These are phyloP conservation scores for Talaromyces sp. DNA, from an alignment of 2,329 filamentous ascomycete genomes.

Conservation along the genomic window DNA sequence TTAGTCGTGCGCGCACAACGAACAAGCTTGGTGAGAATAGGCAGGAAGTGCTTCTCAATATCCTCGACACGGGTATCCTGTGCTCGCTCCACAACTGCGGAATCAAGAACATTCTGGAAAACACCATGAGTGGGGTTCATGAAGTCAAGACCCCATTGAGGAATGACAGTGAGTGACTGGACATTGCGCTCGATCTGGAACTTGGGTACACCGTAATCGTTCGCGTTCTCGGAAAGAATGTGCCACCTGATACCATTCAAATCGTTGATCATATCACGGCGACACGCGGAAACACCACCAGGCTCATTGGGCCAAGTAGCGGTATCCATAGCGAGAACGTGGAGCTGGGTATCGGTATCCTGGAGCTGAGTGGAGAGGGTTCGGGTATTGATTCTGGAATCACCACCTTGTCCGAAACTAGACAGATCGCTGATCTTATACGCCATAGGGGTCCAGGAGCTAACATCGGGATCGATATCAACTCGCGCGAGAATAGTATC, in stretches of 20 bases:
- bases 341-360: conserved; percentile 6
- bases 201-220: conserved; percentile 6
- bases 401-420: conserved; percentile 4
- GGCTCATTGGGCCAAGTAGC: conserved; percentile 6
- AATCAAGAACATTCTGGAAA: conserved; percentile 6
- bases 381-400: conserved; percentile 6
- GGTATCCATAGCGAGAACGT: conserved; percentile 9
- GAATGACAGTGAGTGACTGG: conserved; percentile 4
- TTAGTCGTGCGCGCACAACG: conserved; percentile 3
- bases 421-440: conserved; percentile 6
- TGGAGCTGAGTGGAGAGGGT: conserved; percentile 4
- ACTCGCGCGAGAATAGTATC: conserved; percentile 5
- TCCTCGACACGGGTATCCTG: conserved; percentile 4
- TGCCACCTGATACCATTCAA: conserved; percentile 6
- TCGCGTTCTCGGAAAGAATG: conserved; percentile 4
- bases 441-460: conserved; percentile 4
- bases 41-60: conserved; percentile 4
- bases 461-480: conserved; percentile 6
- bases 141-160: conserved; percentile 7
- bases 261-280: conserved; percentile 8
- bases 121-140: conserved; percentile 5
- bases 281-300: conserved; percentile 5
- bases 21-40: conserved; percentile 3
- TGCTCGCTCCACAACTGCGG: conserved; percentile 2
- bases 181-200: conserved; percentile 7